Evolutionary conservation across 2,329 filamentous ascomycete genomes (phyloP).

Genomic region (Claviceps paspali): DNA sequence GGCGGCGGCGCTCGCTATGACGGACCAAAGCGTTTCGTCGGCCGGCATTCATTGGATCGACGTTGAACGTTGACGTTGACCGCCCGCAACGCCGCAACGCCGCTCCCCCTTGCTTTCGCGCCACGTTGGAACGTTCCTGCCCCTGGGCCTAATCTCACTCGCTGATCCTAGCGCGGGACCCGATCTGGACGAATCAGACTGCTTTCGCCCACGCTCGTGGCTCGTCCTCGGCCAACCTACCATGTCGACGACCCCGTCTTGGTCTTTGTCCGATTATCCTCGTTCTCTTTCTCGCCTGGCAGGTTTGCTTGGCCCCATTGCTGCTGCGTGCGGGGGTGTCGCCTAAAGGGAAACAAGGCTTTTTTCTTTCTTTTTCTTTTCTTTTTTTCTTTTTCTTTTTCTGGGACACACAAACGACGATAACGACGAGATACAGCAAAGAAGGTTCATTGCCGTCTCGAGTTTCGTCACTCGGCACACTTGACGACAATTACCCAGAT

Average conservation of each 20-base stretch:
- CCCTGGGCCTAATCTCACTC: not conserved
- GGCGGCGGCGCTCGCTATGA: not conserved
- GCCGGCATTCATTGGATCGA: not conserved
- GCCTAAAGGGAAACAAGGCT: too few species aligned
- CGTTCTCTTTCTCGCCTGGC: not conserved
- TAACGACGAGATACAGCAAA: too few species aligned
- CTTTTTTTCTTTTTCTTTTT: too few species aligned
- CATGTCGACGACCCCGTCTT: not conserved
- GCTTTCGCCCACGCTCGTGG: not conserved
- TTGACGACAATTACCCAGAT: too few species aligned
- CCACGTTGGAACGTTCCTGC: constrained; percentile 1
- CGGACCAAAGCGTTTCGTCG: not conserved
- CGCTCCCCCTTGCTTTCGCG: not conserved
- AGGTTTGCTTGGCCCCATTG: not conserved
- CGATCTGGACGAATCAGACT: not conserved
- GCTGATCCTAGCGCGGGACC: too few species aligned
- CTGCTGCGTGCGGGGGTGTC: not conserved
- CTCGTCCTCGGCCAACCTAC: not conserved
- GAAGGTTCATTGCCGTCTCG: too few species aligned
- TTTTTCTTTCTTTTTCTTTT: too few species aligned
- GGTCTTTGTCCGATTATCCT: not conserved
- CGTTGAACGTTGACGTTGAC: not conserved
- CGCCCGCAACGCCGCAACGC: not conserved
- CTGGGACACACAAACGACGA: too few species aligned
- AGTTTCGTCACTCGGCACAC: too few species aligned